A percentile compares a stretch with the other conserved stretches of the same genome.
These are phyloP conservation scores for Neckera pumila DNA, from an alignment of 225 moss, liverwort and hornwort genomes.

Conservation along the genomic window DNA sequence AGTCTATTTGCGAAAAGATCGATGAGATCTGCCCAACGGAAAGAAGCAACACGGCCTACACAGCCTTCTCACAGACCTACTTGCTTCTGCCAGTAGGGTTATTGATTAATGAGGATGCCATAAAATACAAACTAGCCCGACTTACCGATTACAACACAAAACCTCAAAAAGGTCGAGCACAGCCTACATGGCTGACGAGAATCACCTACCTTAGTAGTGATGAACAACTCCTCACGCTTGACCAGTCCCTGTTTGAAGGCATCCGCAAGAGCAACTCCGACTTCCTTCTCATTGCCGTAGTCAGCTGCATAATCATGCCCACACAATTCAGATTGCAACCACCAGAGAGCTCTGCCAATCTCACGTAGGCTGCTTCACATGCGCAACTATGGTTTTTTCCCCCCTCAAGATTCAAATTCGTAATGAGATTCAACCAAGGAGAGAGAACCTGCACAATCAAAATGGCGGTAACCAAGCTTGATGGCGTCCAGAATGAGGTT, in stretches of 20 bases:
- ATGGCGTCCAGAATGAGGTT: conserved; percentile 67
- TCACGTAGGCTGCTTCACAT: neutral
- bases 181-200: neutral
- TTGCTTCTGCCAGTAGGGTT: neutral
- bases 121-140: neutral
- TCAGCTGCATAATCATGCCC: conserved; percentile 52
- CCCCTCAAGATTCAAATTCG: neutral
- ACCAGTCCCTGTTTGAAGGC: conserved; percentile 65
- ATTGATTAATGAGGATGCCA: neutral
- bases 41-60: neutral
- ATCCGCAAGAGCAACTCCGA: conserved; percentile 72
- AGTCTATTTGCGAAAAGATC: neutral
- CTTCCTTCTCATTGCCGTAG: conserved; percentile 89
- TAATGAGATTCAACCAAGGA: neutral
- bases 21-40: neutral
- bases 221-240: conserved; percentile 89
- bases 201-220: conserved; percentile 93
- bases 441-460: conserved; percentile 80
- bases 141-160: neutral
- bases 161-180: neutral
- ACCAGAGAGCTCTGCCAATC: neutral
- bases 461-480: conserved; percentile 84
- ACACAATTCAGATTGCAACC: neutral
- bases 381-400: neutral
- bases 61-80: neutral